phyloP scores from a whole-genome alignment of 2,329 filamentous ascomycete genomes.

The Ophiostoma fasciatum region DNA sequence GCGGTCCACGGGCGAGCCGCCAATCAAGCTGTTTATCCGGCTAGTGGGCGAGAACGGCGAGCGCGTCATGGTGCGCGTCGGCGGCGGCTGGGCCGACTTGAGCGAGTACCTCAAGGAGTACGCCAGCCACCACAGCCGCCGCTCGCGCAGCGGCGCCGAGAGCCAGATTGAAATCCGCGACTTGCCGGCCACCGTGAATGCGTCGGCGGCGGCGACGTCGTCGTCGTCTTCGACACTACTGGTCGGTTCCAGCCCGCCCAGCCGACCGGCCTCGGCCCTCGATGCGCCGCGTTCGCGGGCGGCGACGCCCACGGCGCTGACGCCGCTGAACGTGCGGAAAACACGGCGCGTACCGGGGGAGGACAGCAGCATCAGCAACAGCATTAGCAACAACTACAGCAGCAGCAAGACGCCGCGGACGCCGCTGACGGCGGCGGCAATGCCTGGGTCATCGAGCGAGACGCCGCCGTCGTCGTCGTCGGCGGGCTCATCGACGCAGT shows the following conservation, averaged over 20 bases:
- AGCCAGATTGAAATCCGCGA: slow-evolving; percentile 46
- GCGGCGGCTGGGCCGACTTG: slow-evolving; percentile 94
- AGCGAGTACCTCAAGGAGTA: slow-evolving; percentile 93
- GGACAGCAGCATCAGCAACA: background rate
- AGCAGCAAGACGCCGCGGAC: slow-evolving; percentile 22
- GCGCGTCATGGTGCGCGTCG: slow-evolving; percentile 93
- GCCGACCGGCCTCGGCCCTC: slow-evolving; percentile 20
- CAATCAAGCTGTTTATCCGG: slow-evolving; percentile 88
- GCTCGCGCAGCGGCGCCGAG: slow-evolving; percentile 30
- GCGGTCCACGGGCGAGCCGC: slow-evolving; percentile 66
- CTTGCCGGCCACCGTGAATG: slow-evolving; percentile 21
- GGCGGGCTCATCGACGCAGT: slow-evolving; percentile 13
- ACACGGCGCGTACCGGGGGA: slow-evolving; percentile 29
- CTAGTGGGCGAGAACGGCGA: slow-evolving; percentile 82
- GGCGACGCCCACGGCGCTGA: slow-evolving; percentile 23
- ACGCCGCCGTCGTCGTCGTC: slow-evolving; percentile 31
- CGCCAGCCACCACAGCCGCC: slow-evolving; percentile 78
- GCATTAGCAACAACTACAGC: background rate
- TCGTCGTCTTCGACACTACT: slow-evolving; percentile 11
- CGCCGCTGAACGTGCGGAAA: slow-evolving; percentile 40
- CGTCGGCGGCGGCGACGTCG: slow-evolving; percentile 5
- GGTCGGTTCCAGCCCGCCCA: slow-evolving; percentile 19
- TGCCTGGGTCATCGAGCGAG: slow-evolving; percentile 21
- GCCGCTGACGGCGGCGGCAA: slow-evolving; percentile 21
- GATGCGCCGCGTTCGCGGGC: slow-evolving; percentile 24